phyloP scores from a whole-genome alignment of 306 rosid species.

The Vigna mungo region DNA sequence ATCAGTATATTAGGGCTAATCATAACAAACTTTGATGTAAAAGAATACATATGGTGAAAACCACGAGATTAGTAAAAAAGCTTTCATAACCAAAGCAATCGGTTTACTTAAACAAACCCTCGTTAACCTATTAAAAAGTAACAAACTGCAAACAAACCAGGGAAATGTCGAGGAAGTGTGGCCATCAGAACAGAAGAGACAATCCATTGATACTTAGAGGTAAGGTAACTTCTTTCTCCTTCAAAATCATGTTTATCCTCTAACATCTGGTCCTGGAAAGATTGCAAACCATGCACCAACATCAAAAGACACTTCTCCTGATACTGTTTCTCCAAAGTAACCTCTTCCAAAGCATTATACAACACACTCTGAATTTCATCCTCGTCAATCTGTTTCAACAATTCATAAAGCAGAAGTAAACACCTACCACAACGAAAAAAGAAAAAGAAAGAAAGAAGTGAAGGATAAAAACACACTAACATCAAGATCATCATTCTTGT shows the following conservation, averaged over 20 bases:
- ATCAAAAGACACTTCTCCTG: slow-evolving; percentile 80
- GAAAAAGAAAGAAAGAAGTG: neutral
- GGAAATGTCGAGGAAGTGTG: slow-evolving; percentile 81
- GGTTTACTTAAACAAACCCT: slow-evolving; percentile 12
- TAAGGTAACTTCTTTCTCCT: slow-evolving; percentile 59
- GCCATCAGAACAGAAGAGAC: slow-evolving; percentile 91
- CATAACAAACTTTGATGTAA: slow-evolving; percentile 10
- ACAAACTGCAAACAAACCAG: slow-evolving; percentile 57
- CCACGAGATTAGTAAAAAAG: slow-evolving; percentile 20
- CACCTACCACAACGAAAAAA: neutral
- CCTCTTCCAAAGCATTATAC: slow-evolving; percentile 79
- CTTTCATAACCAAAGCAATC: slow-evolving; percentile 31
- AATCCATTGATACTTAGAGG: slow-evolving; percentile 69
- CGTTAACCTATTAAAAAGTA: slow-evolving; percentile 16
- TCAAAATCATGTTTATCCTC: slow-evolving; percentile 57
- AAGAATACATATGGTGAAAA: slow-evolving; percentile 23
- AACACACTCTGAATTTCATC: slow-evolving; percentile 72
- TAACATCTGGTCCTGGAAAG: slow-evolving; percentile 56
- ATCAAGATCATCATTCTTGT: slow-evolving; percentile 47
- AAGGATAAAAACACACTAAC: slow-evolving; percentile 49
- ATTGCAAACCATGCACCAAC: slow-evolving; percentile 78
- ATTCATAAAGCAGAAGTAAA: neutral
- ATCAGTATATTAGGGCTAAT: neutral
- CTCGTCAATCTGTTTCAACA: slow-evolving; percentile 56
- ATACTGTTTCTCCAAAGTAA: slow-evolving; percentile 75